Conservation (phyloP, 2,329 filamentous ascomycete genomes). For the Madurella mycetomatis region DNA sequence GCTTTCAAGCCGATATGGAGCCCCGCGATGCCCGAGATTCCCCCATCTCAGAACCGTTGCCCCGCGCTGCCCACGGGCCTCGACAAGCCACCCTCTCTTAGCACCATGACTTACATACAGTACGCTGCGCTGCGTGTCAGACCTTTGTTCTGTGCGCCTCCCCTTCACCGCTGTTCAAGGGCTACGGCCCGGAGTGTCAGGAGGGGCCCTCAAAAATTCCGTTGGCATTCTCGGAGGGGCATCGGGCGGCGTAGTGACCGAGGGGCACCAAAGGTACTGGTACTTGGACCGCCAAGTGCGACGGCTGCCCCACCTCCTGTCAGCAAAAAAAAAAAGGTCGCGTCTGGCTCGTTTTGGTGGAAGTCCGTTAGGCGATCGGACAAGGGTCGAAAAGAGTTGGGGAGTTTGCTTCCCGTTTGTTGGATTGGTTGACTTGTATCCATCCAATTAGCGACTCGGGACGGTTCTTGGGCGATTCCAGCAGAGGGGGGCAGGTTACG, state of each 20-base stretch:
- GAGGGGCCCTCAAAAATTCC: conserved; percentile 7
- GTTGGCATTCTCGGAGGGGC: conserved; percentile 10
- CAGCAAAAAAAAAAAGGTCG: conserved; percentile 17
- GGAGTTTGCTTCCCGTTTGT: conserved; percentile 26
- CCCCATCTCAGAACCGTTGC: background rate
- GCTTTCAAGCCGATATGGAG: background rate
- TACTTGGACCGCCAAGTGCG: conserved; percentile 21
- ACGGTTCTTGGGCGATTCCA: conserved; percentile 22
- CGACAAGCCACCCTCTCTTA: background rate
- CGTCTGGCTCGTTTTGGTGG: conserved; percentile 17
- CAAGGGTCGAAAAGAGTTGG: conserved; percentile 30
- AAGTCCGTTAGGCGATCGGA: conserved; percentile 26
- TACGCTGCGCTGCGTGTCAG: no score
- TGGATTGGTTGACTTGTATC: conserved; percentile 25
- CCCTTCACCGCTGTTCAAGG: no score
- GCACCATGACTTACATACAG: background rate
- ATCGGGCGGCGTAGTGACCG: conserved; percentile 21
- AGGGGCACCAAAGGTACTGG: conserved; percentile 19
- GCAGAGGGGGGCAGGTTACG: conserved; percentile 7
- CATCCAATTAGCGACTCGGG: conserved; percentile 22
- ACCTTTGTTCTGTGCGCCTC: no score
- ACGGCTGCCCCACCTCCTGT: conserved; percentile 17
- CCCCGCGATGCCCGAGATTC: conserved; percentile 10
- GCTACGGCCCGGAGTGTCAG: no score
- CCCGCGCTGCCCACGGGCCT: background rate